Conservation (phyloP, 345 rosid species). For the Linum usitatissimum region DNA sequence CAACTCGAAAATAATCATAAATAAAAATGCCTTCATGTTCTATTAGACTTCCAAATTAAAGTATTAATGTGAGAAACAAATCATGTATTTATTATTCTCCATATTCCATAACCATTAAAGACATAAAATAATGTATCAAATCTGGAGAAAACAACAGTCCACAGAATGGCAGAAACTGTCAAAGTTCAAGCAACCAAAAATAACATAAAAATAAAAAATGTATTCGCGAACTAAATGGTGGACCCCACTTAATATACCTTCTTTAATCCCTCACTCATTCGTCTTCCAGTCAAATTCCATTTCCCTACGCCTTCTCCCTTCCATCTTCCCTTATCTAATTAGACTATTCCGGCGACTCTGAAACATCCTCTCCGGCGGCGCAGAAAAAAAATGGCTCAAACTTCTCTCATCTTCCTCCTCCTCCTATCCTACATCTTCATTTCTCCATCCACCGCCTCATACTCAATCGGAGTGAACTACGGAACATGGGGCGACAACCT, state of each 20-base stretch:
- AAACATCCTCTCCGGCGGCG: background rate
- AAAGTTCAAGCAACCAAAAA: too few relatives aligned
- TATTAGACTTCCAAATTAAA: too few relatives aligned
- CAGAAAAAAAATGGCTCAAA: conserved; percentile 16
- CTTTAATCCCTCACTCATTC: background rate
- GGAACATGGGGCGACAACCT: conserved; percentile 77
- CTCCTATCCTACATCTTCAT: conserved; percentile 15
- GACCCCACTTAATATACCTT: background rate
- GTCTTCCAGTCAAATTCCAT: background rate
- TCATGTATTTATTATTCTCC: too few relatives aligned
- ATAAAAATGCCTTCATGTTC: too few relatives aligned
- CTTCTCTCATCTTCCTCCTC: background rate
- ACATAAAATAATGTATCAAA: too few relatives aligned
- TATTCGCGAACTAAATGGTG: too few relatives aligned
- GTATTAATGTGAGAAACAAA: too few relatives aligned
- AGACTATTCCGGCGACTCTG: background rate
- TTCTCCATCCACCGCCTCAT: conserved; percentile 20
- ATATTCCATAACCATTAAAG: too few relatives aligned
- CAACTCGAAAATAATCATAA: too few relatives aligned
- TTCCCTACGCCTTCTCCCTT: background rate
- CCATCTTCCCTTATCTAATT: background rate
- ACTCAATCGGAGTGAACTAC: conserved; percentile 70
- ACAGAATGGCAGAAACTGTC: too few relatives aligned
- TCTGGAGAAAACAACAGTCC: too few relatives aligned
- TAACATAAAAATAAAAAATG: too few relatives aligned